Conservation (phyloP, 164 flowering plant species). For the Vitis labrusca region DNA sequence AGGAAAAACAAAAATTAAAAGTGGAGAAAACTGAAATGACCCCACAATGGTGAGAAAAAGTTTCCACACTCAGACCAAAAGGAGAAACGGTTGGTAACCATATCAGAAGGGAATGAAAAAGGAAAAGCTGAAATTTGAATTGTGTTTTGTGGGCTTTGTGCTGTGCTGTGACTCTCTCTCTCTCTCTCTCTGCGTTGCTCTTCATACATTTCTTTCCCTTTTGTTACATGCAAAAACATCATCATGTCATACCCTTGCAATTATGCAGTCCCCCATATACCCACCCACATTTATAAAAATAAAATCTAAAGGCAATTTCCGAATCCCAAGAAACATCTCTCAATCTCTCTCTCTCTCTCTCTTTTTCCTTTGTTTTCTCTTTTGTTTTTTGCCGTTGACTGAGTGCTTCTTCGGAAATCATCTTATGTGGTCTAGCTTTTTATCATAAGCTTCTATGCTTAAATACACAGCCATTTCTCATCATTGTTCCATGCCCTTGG, state of each 20-base stretch:
- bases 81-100: constrained; percentile 19
- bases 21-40: constrained; percentile 3
- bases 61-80: neutral
- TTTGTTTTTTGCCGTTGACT: constrained; percentile 46
- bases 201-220: no score
- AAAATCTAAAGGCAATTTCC: constrained; percentile 16
- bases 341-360: neutral
- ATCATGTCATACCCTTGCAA: constrained; percentile 26
- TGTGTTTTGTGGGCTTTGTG: constrained; percentile 12
- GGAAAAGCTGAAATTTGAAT: constrained; percentile 46
- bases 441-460: constrained; percentile 2
- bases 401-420: constrained; percentile 26
- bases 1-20: neutral
- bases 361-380: constrained; percentile 6
- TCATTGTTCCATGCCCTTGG: neutral
- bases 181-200: constrained; percentile 4
- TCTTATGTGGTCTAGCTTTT: neutral
- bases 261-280: constrained; percentile 44
- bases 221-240: constrained; percentile 13
- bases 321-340: constrained; percentile 50
- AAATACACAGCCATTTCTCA: constrained; percentile 16
- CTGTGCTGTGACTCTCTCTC: neutral
- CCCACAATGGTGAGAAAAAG: constrained; percentile 21
- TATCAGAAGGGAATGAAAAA: constrained; percentile 15
- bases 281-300: constrained; percentile 5